Evolutionary conservation across 1,139 yeast genomes (phyloP).

Genomic region (Scheffersomyces stambukii): DNA sequence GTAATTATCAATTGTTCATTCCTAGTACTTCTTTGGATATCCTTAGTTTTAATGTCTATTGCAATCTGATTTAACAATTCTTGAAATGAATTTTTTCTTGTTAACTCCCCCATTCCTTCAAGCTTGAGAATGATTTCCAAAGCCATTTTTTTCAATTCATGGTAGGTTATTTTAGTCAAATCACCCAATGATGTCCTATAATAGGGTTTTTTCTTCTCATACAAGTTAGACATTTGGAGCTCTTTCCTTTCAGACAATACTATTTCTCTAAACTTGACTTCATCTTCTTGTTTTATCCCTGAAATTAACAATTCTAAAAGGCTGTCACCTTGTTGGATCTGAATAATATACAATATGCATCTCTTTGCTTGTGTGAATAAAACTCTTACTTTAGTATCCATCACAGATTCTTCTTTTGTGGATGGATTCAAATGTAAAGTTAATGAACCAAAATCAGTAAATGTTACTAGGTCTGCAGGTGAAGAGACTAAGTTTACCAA

Average conservation of each 20-base stretch:
- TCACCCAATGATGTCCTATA: slow-evolving; percentile 48
- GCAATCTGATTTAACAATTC: slow-evolving; percentile 80
- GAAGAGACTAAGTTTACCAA: slow-evolving; percentile 33
- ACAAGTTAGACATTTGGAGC: no score
- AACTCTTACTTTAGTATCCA: slow-evolving; percentile 46
- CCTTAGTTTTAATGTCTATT: slow-evolving; percentile 75
- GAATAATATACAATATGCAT: slow-evolving; percentile 71
- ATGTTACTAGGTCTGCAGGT: slow-evolving; percentile 36
- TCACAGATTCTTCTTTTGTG: slow-evolving; percentile 40
- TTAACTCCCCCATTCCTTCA: slow-evolving; percentile 63
- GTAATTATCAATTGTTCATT: slow-evolving; percentile 61
- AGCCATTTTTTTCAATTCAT: slow-evolving; percentile 73
- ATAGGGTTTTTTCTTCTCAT: slow-evolving; percentile 34
- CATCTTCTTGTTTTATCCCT: slow-evolving; percentile 67
- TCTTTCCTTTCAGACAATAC: slow-evolving; percentile 48
- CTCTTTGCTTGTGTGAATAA: slow-evolving; percentile 78
- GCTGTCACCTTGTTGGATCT: slow-evolving; percentile 74
- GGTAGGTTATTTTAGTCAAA: slow-evolving; percentile 55
- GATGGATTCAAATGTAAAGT: slow-evolving; percentile 48
- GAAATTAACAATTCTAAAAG: slow-evolving; percentile 71
- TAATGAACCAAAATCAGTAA: slow-evolving; percentile 38
- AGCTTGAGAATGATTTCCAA: slow-evolving; percentile 73
- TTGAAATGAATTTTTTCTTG: slow-evolving; percentile 73
- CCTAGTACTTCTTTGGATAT: slow-evolving; percentile 61
- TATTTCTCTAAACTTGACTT: slow-evolving; percentile 54